A percentile compares a stretch with the other conserved stretches of the same genome.
phyloP scores from a whole-genome alignment of 2,329 filamentous ascomycete species.

The Diaporthe ilicicola region DNA sequence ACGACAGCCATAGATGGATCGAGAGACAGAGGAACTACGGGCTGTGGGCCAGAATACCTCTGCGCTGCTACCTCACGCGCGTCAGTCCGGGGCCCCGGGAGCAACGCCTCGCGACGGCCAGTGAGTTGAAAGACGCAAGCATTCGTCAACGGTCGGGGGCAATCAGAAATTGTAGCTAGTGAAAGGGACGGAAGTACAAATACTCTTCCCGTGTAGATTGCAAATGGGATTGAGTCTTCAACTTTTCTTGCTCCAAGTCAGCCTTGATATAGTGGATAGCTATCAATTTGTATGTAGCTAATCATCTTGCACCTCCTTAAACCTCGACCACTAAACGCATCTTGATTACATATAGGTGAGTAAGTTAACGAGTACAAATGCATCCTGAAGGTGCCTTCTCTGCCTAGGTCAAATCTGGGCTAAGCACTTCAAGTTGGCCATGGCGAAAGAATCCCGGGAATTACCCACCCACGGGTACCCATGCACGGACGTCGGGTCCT shows the following conservation, averaged over 20 bases:
- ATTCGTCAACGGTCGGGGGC: background rate
- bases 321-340: background rate
- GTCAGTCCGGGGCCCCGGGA: background rate
- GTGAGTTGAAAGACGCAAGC: background rate
- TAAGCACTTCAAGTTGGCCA: too few species aligned
- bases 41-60: slow-evolving; percentile 41
- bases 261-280: background rate
- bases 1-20: slow-evolving; percentile 41
- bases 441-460: too few species aligned
- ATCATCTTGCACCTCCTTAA: background rate
- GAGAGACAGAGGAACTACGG: slow-evolving; percentile 37
- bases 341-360: background rate
- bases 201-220: background rate
- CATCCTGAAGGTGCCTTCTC: too few species aligned
- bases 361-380: too few species aligned
- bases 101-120: background rate
- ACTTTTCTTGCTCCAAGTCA: background rate
- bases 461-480: too few species aligned
- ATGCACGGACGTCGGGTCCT: too few species aligned
- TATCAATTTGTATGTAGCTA: too few species aligned
- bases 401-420: too few species aligned
- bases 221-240: background rate
- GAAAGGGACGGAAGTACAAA: background rate
- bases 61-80: slow-evolving; percentile 39
- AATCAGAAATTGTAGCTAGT: too few species aligned